These are phyloP conservation scores for Pichia gijzeniarum DNA, from an alignment of 805 yeast species.

Conservation along the genomic window DNA sequence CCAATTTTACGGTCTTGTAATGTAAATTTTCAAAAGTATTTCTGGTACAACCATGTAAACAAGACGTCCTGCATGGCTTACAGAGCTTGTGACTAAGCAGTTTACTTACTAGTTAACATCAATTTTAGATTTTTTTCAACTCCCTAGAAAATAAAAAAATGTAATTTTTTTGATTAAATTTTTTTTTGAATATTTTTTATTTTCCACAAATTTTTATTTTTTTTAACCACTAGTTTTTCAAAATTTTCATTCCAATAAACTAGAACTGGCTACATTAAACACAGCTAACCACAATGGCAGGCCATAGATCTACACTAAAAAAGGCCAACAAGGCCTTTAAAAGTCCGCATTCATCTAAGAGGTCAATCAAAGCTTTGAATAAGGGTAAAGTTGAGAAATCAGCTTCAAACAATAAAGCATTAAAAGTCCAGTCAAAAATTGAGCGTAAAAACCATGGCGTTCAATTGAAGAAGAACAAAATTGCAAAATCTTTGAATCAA, in stretches of 20 bases:
- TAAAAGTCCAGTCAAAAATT: constrained; percentile 36
- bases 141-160: too few species aligned
- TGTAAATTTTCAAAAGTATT: too few species aligned
- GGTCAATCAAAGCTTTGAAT: constrained; percentile 68
- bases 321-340: constrained; percentile 87
- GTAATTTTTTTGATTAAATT: too few species aligned
- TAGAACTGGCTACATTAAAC: background rate
- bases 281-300: constrained; percentile 42
- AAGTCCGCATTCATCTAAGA: constrained; percentile 84
- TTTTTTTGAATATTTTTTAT: too few species aligned
- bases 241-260: background rate
- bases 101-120: too few species aligned
- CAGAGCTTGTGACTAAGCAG: too few species aligned
- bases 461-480: constrained; percentile 72
- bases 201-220: background rate
- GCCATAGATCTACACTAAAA: constrained; percentile 80
- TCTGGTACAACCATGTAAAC: too few species aligned
- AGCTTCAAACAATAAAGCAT: constrained; percentile 31
- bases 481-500: constrained; percentile 48
- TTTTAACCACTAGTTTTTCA: background rate
- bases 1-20: too few species aligned
- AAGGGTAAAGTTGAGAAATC: constrained; percentile 85
- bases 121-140: too few species aligned
- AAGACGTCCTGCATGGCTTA: too few species aligned
- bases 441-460: constrained; percentile 75